Base-by-base conservation (phyloP, 176 grass and related monocot genomes). In the Calamus simplicifolius region DNA sequence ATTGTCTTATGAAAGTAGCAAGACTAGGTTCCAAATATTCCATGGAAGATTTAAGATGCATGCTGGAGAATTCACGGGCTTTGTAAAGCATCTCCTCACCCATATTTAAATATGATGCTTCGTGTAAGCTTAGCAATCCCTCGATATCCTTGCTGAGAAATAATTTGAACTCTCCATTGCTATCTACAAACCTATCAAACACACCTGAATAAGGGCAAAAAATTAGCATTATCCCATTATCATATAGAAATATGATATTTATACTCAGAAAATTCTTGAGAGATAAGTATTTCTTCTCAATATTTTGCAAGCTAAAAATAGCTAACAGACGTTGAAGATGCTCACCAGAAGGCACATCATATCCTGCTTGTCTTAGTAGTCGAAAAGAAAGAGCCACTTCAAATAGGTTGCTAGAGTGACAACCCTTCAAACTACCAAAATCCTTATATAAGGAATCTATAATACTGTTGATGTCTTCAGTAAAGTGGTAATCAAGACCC, bases 121-220 rank as follows among this genome's bases (percentile, higher is more conserved):
- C 80, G 6, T 88, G 77, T 69, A 94, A 53, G 63, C 67, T 76
- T 10, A 94, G 8, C 16, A 94, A n/a, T 2, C 84, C 84, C 49
- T 61, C 55, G 15, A 88, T 52, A 18, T 94, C 64, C 23, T 70
- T 71, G 64, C 23, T 71, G 4, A 78, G 50, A 49, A 5, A 19
- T 4, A 57, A 19, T 0, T 1, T 66, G 67, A 94, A 94, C 18
- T 94, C 70, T 0, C 84, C 69, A 1, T 5, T 55, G 2, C 3
- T 29, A 2, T 75, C 48, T 0, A 59, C 61, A 56, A 85, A 89
- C 29, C 29, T 78, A 5, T 4, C 5, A 56, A 92, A 61, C 43
- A 87, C 16, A 17, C 87, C 73, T 68, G 5, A 30, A 54, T 5
- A 53, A 12, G 7, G 18, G 12, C 12, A 1, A 17, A 15, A 18